Evolutionary conservation across 2,329 filamentous ascomycete species (phyloP), one percentile per base, ranked within the genome.

Genomic region (Sporothrix inflata): DNA sequence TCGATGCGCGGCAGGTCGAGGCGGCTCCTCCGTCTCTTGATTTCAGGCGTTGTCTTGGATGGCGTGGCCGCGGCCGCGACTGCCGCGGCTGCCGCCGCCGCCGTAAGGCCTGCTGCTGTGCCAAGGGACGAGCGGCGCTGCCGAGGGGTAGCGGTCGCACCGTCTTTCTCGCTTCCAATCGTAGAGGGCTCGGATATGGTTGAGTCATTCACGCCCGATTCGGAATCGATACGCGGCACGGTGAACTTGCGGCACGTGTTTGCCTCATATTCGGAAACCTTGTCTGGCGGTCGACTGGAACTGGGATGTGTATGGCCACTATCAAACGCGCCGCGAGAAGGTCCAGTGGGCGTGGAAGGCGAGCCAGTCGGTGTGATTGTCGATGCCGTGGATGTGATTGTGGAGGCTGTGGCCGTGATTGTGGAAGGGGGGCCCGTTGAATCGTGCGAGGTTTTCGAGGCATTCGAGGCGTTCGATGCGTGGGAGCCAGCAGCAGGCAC

Each of bases 1-100:
- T 85, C 82, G 16, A 87, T 79, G 6, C 80, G 81, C 4, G 85
- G 84, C 5, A 87, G 76, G 38, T 85, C 81, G n/a, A 78, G 77
- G 45, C 79, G 80, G 71, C 81, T 82, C 74, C 76, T 81, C 27
- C 78, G 78, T 67, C 78, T 79, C n/a, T 77, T 76, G 3, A 79
- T 24, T 14, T 61, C 47, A 3, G 73, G 73, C 14, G 63, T 55
- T 11, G 70, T 14, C n/a, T 65, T 68, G 14, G 61, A 55, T 0
- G 67, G n/a, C 6, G 49, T 16, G 14, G 49, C 21, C 16, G 61
- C 21, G 3, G 66, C 42, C 12, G 61, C 42, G 30, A 63, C 42
- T 1, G 60, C 16, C 0, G 72, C 40, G 4, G 70, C 69, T 30
- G 40, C 77, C 4, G 68, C 71, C 14, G 68, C 66, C 7, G 57